Evolutionary conservation across 179 eudicot genomes (phyloP), one percentile per base, ranked within the genome.

Genomic region (Camellia oleifera): DNA sequence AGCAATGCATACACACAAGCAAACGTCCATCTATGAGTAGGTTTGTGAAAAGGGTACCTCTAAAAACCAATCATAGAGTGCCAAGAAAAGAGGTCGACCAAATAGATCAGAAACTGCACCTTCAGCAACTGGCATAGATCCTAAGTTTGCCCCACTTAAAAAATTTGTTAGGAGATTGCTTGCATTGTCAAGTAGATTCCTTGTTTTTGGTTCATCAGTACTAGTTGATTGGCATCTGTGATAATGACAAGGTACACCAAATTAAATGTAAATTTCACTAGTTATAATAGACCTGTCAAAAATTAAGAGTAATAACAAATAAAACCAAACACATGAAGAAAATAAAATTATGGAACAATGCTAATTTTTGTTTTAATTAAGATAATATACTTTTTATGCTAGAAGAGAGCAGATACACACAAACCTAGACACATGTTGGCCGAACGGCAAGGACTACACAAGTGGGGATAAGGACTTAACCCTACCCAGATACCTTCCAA

Each of bases 81-180:
- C 84, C 77, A 94, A 89, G 88, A 97, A 97, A 73, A 97, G 97
- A 76, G 99, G 99, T 26, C 90, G 92, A 70, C 87, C 92, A 71
- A 97, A 94, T 84, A 97, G 89, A 88, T 97, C 99, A 44, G 99
- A 86, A 72, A 97, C 97, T 42, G 99, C 98, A 71, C 99, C 99
- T 88, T 97, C 99, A 79, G 99, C 99, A 53, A 84, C 88, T 73
- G 99, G 99, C 98, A 97, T 92, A 54, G 97, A 88, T 69, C 93
- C 97, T 13, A 97, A 88, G 82, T 57, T 91, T 65, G 97, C 97
- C 26, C 99, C 99, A 82, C 88, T 97, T 69, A 97, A 84, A 80
- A 94, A 81, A 86, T 91, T 94, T 52, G 99, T 97, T 68, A 97
- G 89, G 63, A 97, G 86, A 80, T 97, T 97, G 89, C 99, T 97